These are phyloP conservation scores for Hirsutella minnesotensis DNA, from an alignment of 2,329 filamentous ascomycete genomes.

Conservation along the genomic window DNA sequence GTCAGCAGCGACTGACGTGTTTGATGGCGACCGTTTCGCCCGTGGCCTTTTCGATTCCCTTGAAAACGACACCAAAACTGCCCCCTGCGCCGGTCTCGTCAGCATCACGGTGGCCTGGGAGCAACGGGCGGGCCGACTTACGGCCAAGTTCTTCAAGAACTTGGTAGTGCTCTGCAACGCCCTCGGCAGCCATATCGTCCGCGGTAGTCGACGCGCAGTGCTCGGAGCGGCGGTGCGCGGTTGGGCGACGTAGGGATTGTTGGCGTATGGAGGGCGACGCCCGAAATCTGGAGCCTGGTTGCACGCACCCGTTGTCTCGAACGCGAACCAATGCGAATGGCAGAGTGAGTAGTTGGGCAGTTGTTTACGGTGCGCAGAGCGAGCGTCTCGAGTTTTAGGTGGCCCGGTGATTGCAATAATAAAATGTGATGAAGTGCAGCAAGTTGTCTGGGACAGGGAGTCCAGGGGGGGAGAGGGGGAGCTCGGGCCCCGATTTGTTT, in stretches of 20 bases:
- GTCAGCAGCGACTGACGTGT: slow-evolving; percentile 49
- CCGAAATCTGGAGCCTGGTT: neutral
- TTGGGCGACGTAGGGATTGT: neutral
- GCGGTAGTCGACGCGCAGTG: slow-evolving; percentile 11
- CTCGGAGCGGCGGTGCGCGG: slow-evolving; percentile 4
- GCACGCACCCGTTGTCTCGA: neutral
- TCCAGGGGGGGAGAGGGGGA: slow-evolving; percentile 8
- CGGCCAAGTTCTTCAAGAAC: slow-evolving; percentile 93
- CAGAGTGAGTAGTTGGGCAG: neutral
- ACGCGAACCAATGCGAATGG: slow-evolving; percentile 1
- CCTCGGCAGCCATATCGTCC: slow-evolving; percentile 44
- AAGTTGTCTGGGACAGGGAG: slow-evolving; percentile 22
- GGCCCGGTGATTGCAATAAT: neutral
- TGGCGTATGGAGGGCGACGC: neutral
- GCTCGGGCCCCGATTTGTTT: slow-evolving; percentile 27
- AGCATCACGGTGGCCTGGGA: slow-evolving; percentile 1
- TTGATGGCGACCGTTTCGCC: slow-evolving; percentile 95
- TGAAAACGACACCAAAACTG: slow-evolving; percentile 95
- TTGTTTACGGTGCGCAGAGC: neutral
- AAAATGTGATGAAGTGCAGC: slow-evolving; percentile 11
- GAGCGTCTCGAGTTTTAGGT: neutral
- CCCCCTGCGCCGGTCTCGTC: slow-evolving; percentile 49
- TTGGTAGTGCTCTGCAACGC: slow-evolving; percentile 78
- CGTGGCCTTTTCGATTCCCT: slow-evolving; percentile 81
- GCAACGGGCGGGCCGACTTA: slow-evolving; percentile 35